A percentile compares a stretch with the other conserved stretches of the same genome.
Evolutionary conservation across 495 filamentous ascomycete species (phyloP).

Genomic region (Wilcoxina mikolae): DNA sequence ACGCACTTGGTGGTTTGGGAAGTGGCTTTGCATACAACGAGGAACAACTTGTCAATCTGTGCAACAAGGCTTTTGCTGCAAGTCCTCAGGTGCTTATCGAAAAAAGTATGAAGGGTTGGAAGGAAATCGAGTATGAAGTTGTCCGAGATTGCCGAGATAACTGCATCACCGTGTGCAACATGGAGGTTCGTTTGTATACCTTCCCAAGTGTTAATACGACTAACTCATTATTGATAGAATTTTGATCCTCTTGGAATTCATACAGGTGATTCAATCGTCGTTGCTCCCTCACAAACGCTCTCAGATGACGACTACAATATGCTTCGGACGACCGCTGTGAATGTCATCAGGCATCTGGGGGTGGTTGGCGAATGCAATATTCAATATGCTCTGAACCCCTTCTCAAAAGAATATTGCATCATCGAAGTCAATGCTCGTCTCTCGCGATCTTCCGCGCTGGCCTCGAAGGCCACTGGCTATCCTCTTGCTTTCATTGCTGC

Average conservation of each 20-base stretch:
- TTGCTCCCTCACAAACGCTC: constrained; percentile 90
- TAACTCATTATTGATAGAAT: constrained; percentile 38
- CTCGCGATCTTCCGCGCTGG: constrained; percentile 83
- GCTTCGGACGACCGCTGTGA: constrained; percentile 95
- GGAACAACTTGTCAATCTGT: constrained; percentile 74
- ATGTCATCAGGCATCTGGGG: constrained; percentile 91
- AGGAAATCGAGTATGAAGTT: constrained; percentile 97
- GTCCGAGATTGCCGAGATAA: constrained; percentile 93
- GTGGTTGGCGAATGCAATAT: constrained; percentile 99
- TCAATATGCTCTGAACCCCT: constrained; percentile 93
- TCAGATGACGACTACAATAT: constrained; percentile 99
- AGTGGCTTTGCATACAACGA: constrained; percentile 92
- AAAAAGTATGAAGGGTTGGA: constrained; percentile 99
- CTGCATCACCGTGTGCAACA: constrained; percentile 99
- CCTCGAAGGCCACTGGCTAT: constrained; percentile 94
- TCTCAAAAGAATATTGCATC: constrained; percentile 94
- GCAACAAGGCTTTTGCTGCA: constrained; percentile 83
- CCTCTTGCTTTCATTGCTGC: constrained; percentile 92
- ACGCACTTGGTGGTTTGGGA: constrained; percentile 86
- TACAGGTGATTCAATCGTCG: constrained; percentile 96
- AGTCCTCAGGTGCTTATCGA: constrained; percentile 94
- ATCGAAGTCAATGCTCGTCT: constrained; percentile 98
- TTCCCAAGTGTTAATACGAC: not conserved
- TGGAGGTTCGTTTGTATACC: constrained; percentile 46
- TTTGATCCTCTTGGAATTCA: constrained; percentile 97